Evolutionary conservation across 805 yeast species (phyloP).

Genomic region (Saturnispora hagleri): DNA sequence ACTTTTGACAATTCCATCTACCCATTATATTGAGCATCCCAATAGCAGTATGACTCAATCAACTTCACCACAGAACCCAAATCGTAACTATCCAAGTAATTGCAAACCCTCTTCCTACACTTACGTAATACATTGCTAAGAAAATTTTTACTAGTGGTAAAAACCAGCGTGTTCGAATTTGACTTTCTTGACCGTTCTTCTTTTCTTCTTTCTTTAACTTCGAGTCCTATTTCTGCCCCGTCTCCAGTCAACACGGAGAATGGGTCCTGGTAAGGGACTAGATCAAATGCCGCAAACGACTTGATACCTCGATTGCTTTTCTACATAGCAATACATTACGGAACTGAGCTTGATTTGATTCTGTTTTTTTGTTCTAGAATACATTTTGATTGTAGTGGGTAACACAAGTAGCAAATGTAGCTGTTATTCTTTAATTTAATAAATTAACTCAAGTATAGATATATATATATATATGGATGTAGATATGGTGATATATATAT

Average conservation of each 20-base stretch:
- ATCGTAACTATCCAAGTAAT: not conserved
- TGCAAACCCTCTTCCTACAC: not conserved
- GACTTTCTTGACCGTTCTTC: not conserved
- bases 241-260: not conserved
- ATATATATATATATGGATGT: too few relatives aligned
- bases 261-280: constrained; percentile 4
- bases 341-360: not conserved
- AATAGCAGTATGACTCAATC: too few relatives aligned
- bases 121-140: not conserved
- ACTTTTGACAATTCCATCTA: too few relatives aligned
- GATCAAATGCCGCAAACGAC: not conserved
- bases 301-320: constrained; percentile 3
- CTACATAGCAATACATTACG: not conserved
- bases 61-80: not conserved
- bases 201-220: constrained; percentile 3
- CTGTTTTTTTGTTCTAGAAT: not conserved
- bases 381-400: not conserved
- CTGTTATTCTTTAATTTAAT: not conserved
- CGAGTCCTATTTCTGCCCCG: constrained; percentile 5
- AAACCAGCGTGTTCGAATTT: too few relatives aligned
- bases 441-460: not conserved
- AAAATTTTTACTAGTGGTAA: not conserved
- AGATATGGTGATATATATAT: too few relatives aligned
- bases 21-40: too few relatives aligned
- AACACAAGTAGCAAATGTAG: not conserved